Percentiles rank a stretch among this genome's conserved stretches.
phyloP scores from a whole-genome alignment of 495 filamentous ascomycete species.

The Gamarada debralockiae region DNA sequence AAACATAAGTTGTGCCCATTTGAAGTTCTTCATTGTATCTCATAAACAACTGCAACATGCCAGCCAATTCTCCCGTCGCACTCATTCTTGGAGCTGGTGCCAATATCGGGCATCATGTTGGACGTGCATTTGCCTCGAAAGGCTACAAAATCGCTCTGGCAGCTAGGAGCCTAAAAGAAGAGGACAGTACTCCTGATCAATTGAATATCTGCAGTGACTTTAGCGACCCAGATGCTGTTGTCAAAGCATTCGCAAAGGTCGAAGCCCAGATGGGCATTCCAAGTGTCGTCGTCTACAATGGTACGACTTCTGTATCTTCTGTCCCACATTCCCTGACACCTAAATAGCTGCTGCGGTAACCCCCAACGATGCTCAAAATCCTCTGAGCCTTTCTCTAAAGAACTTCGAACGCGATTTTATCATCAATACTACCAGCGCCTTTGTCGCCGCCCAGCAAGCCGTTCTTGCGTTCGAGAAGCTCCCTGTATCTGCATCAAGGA shows the following conservation, averaged over 20 bases:
- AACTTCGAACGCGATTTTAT: conserved; percentile 35
- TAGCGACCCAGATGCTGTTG: conserved; percentile 33
- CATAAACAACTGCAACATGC: too few relatives aligned
- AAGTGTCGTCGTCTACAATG: conserved; percentile 48
- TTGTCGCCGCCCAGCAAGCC: conserved; percentile 42
- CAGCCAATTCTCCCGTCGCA: conserved; percentile 27
- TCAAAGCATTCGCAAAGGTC: conserved; percentile 35
- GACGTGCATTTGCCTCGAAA: conserved; percentile 34
- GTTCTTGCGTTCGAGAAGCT: conserved; percentile 34
- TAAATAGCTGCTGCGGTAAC: conserved; percentile 9
- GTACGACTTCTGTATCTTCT: conserved; percentile 22
- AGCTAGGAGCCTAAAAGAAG: conserved; percentile 31
- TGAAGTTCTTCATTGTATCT: too few relatives aligned
- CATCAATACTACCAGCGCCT: conserved; percentile 41
- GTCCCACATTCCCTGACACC: not conserved
- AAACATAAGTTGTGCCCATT: too few relatives aligned
- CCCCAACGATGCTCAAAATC: conserved; percentile 17
- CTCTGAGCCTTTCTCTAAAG: conserved; percentile 30
- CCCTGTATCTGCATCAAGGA: conserved; percentile 30
- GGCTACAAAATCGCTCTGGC: conserved; percentile 43
- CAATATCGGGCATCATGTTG: conserved; percentile 14
- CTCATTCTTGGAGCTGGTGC: conserved; percentile 38
- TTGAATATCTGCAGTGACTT: conserved; percentile 38
- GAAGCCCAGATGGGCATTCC: conserved; percentile 34
- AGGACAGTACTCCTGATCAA: conserved; percentile 31